Evolutionary conservation across 2,329 filamentous ascomycete genomes (phyloP), one percentile per base, ranked within the genome.

Genomic region (Aspergillus intermedius): DNA sequence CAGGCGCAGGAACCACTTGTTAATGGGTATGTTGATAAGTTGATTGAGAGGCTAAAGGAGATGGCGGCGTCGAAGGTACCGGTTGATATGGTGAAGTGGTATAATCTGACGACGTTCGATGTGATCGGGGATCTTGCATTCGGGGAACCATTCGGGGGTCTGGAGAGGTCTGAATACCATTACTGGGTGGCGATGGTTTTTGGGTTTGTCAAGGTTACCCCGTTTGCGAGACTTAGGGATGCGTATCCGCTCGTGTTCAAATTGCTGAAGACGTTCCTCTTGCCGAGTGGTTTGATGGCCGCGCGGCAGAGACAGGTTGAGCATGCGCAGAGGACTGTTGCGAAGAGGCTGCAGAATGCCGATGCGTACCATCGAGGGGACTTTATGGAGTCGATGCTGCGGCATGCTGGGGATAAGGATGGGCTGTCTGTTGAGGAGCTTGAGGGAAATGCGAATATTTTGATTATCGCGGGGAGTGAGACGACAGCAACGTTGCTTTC

Each of bases 401-500:
- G 25, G 4, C 25, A 30, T 30, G 25, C 25, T 30, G 25, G 25
- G 25, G 25, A 30, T 9, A 30, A 51, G 10, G 47, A 54, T 2
- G 52, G 39, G 1, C 17, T 66, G 48, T 58, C 34, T 5, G 35
- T 50, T 1, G 49, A 47, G 0, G 69, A 74, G 43, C 66, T 75
- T 23, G 62, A 62, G 23, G 50, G 54, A 0, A 73, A 69, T 23
- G 57, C 65, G 0, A 53, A 55, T 3, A 41, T 66, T 2, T 25
- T 74, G 21, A 59, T 74, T 8, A 39, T 67, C 3, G 74, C 72
- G 0, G 75, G 75, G 0, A 68, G 63, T 21, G 55, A 60, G 28
- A 77, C 75, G 0, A 77, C 73, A 0, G 74, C 74, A 0, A 75
- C 73, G 0, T 53, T 69, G 0, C 59, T 77, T 0, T 61, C 67